Evolutionary conservation across 768 basidiomycete genomes (phyloP), one percentile per base, ranked within the genome.

Genomic region (Hericium rajendrae): DNA sequence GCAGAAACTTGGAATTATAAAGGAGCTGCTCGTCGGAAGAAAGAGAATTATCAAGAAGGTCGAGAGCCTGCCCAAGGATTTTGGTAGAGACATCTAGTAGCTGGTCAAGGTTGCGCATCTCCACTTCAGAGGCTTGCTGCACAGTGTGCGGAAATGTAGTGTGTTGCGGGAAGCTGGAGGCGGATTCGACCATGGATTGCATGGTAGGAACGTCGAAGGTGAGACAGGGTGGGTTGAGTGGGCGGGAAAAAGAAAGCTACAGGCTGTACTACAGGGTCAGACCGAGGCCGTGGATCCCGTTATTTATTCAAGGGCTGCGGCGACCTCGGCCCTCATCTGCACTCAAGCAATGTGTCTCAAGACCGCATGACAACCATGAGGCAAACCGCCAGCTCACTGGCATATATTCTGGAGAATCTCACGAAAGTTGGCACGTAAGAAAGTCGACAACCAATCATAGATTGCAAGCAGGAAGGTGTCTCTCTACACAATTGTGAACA

Each of bases 401-500:
- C 43, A 20, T 20, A 32, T 32, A 32, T 32, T 32, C 32, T 8
- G 32, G 32, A 32, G 32, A 26, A 32, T 32, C 32, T 32, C 32
- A 32, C 9, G 6, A 32, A 10, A 32, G 32, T 10, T 32, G 32
- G 43, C 43, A 20, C 20, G 43, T 46, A 46, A 46, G 20, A 46
- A 15, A 20, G 43, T 46, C 43, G 8, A 46, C n/a, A 20, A 20
- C 43, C 43, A 46, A 46, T 46, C 43, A 46, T 46, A 18, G 43
- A 46, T 46, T 46, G 43, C 43, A 46, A 46, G 43, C 43, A 46
- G 43, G 43, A 46, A 48, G 28, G 38, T 88, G 77, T 87, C 74
- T 76, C 85, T 85, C 81, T 73, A 71, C 86, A 81, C 74, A 91
- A 91, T 90, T 91, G 85, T 86, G 81, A 76, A 76, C 74, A 72